Evolutionary conservation across 805 yeast genomes (phyloP), one percentile per base, ranked within the genome.

Genomic region (Candida rishiriensis): DNA sequence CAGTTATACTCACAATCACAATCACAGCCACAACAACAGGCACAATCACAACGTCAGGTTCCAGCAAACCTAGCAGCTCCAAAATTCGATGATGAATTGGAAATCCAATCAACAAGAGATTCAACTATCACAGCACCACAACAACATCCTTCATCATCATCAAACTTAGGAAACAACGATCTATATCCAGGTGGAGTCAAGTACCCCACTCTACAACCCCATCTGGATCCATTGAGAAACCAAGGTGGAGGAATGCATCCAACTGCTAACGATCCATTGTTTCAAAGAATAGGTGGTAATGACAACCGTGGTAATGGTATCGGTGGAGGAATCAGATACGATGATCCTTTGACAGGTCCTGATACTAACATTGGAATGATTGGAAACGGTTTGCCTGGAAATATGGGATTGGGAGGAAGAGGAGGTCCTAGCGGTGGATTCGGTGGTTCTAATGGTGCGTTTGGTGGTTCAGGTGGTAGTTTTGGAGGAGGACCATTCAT

Each of bases 191-290:
- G 47, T 56, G 61, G 61, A 10, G 41, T 49, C 14, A 58, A 61
- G 42, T 55, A 72, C 41, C 83, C 83, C 3, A 49, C 53, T 2
- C 47, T 75, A 49, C 60, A 60, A 44, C 76, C 78, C 1, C 69
- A 52, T 36, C 33, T 72, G 4, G 79, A 74, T 50, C 79, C 79
- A 3, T 50, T 59, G 7, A 43, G 52, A 3, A 30, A 30, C 10
- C 14, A 39, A 47, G 63, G 59, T 28, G 77, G 78, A 12, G 85
- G 84, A 0, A 78, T 79, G 85, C 62, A 73, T 43, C 79, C 81
- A 1, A 68, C 75, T 3, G 54, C 67, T 1, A 57, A 71, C 36
- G 82, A 79, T 53, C 83, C 83, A 0, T 44, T 79, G 9, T 79
- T 79, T 51, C 42, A 39, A 17, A 41, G 56, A n/a, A 41, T 41